Conservation (phyloP, 1,284 basidiomycete genomes). For the Singerocomus inundabilis region DNA sequence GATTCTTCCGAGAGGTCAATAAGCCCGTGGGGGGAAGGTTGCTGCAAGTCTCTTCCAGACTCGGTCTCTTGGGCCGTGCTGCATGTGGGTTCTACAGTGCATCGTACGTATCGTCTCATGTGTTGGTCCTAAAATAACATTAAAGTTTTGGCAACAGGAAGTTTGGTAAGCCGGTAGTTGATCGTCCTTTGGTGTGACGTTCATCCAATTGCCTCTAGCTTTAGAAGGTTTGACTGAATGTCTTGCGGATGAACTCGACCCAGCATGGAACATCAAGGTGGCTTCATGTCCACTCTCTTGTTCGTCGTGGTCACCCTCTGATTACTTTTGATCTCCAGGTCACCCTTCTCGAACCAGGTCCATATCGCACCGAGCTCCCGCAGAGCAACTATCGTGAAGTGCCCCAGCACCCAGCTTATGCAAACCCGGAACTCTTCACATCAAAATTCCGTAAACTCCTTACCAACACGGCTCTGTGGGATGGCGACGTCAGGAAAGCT, state of each 20-base stretch:
- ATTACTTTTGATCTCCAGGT: constrained; percentile 13
- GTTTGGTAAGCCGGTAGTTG: constrained; percentile 14
- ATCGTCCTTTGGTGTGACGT: neutral
- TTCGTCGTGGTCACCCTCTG: neutral
- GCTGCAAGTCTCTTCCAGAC: constrained; percentile 32
- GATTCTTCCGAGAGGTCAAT: constrained; percentile 42
- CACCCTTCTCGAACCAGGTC: constrained; percentile 25
- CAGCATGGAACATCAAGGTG: constrained; percentile 35
- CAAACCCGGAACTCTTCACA: constrained; percentile 6
- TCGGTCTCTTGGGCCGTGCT: constrained; percentile 16
- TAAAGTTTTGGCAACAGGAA: constrained; percentile 17
- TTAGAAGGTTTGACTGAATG: constrained; percentile 31
- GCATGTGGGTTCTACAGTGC: constrained; percentile 20
- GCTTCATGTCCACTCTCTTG: neutral
- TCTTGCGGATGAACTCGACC: constrained; percentile 28
- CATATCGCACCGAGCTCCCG: constrained; percentile 20
- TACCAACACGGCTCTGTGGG: neutral
- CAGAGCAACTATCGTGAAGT: neutral
- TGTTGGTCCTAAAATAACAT: neutral
- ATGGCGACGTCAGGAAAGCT: constrained; percentile 21
- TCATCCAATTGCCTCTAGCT: constrained; percentile 14
- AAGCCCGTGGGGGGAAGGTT: constrained; percentile 33
- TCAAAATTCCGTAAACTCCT: constrained; percentile 8
- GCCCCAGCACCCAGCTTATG: constrained; percentile 23
- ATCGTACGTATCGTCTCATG: constrained; percentile 19